A percentile compares a stretch with the other conserved stretches of the same genome.
Conservation (phyloP, 352 stramenopile species). For the Phytophthora rubi region DNA sequence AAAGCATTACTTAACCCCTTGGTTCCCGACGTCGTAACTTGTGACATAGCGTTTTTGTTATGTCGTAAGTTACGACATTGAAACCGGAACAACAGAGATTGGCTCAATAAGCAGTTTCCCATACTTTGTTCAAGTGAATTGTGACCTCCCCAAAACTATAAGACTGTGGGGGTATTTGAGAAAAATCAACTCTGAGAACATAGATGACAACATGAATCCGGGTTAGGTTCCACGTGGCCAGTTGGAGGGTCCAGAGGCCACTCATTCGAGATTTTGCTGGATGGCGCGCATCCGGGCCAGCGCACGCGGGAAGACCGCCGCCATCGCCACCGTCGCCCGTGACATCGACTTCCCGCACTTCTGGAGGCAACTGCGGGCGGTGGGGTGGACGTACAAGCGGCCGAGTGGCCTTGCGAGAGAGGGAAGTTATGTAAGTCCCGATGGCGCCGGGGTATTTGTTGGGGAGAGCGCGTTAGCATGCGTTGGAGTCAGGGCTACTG, state of each 20-base stretch:
- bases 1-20: background rate
- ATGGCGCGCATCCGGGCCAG: slow-evolving; percentile 24
- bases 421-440: slow-evolving; percentile 9
- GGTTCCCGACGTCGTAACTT: slow-evolving; percentile 24
- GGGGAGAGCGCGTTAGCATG: slow-evolving; percentile 14
- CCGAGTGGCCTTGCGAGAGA: background rate
- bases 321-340: background rate
- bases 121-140: slow-evolving; percentile 21
- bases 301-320: slow-evolving; percentile 5
- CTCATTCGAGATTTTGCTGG: slow-evolving; percentile 25
- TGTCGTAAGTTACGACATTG: slow-evolving; percentile 25
- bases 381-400: slow-evolving; percentile 19
- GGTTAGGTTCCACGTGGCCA: too few species aligned
- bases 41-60: slow-evolving; percentile 9
- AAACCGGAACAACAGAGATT: slow-evolving; percentile 13
- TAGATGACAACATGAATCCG: background rate
- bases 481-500: slow-evolving; percentile 3
- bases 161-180: slow-evolving; percentile 12
- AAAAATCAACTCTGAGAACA: background rate
- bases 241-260: background rate
- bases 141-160: slow-evolving; percentile 3
- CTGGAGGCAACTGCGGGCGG: slow-evolving; percentile 17
- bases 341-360: slow-evolving; percentile 27
- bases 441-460: background rate
- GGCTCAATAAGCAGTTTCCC: background rate